Evolutionary conservation across 352 stramenopile species (phyloP), one percentile per base, ranked within the genome.

Genomic region (Phytopythium delawarense): DNA sequence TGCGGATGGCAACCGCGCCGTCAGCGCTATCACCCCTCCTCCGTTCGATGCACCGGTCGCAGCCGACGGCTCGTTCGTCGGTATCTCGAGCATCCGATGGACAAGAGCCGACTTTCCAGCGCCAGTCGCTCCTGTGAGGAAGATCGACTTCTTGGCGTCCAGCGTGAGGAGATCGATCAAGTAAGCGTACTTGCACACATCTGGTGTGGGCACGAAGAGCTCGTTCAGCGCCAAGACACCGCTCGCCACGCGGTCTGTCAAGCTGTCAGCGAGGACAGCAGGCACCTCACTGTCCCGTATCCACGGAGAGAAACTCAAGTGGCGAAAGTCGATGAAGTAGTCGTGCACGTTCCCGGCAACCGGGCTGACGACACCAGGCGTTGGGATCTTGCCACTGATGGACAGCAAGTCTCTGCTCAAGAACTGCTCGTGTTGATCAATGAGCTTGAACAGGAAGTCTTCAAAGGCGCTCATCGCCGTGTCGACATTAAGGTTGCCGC

Each of bases 71-170:
- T 59, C 39, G 21, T 16, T 49, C 1, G 16, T 35, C 0, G 20
- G 61, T 2, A 57, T 49, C 21, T 77, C 65, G 9, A 98, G 61
- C 0, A 97, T 58, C 16, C 84, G 84, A 16, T 95, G 76, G 7
- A 96, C 66, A 34, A 96, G 71, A 1, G 96, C 71, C 11, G 89
- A 96, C 63, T 98, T 98, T 16, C 91, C 91, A 0, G 84, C 88
- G 2, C 92, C 92, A 23, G 89, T 97, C 1, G 88, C 81, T 1
- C 92, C 92, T 9, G 92, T 97, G 51, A 98, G 46, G 51, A 96
- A 92, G 15, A 96, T 77, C 1, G 89, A 84, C 13, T 69, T 70
- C 65, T 89, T 88, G 0, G 77, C 75, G 35, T 91, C 74, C 15
- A 90, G 63, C 5, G 69, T 59, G 21, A 94, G 66, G 1, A 92